Percentiles rank a stretch among this genome's conserved stretches.
These are phyloP conservation scores for Fistulinella prunicolor DNA, from an alignment of 768 basidiomycete genomes.

Conservation along the genomic window DNA sequence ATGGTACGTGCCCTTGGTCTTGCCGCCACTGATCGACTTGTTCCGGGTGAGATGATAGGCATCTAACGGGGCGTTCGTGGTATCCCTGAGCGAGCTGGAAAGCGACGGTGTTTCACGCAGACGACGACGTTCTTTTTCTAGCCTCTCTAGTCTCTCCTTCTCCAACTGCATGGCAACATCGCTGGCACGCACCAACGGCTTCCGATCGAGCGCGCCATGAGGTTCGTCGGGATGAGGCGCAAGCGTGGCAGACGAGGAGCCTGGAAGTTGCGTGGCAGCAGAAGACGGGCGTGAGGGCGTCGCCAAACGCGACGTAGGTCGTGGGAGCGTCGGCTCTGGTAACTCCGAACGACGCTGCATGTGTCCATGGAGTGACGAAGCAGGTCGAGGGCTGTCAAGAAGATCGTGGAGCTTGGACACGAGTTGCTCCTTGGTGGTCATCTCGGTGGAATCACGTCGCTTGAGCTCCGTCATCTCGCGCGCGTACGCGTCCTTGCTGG, in stretches of 20 bases:
- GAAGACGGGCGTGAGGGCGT: constrained; percentile 24
- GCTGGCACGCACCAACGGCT: constrained; percentile 47
- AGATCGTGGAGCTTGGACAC: constrained; percentile 46
- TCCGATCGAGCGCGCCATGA: constrained; percentile 11
- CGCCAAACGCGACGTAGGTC: constrained; percentile 21
- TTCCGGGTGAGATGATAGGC: constrained; percentile 19
- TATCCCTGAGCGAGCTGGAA: constrained; percentile 26
- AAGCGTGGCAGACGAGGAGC: constrained; percentile 18
- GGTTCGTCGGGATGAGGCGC: constrained; percentile 15
- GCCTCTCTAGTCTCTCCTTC: constrained; percentile 39
- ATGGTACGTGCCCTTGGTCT: constrained; percentile 13
- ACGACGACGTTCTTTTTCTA: constrained; percentile 31
- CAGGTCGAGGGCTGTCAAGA: constrained; percentile 39
- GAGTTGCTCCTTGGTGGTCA: constrained; percentile 29
- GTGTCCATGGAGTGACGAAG: constrained; percentile 41
- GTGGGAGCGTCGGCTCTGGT: constrained; percentile 23
- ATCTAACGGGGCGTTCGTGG: constrained; percentile 26
- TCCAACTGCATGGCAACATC: constrained; percentile 53
- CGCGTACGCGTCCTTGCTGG: constrained; percentile 12
- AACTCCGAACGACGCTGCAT: constrained; percentile 31
- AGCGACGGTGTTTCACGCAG: constrained; percentile 16
- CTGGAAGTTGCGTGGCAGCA: constrained; percentile 15
- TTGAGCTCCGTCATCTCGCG: constrained; percentile 26
- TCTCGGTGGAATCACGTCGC: constrained; percentile 17
- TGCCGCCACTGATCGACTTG: constrained; percentile 13